phyloP scores from a whole-genome alignment of 2,329 filamentous ascomycete species.

The Dendryphion nanum region DNA sequence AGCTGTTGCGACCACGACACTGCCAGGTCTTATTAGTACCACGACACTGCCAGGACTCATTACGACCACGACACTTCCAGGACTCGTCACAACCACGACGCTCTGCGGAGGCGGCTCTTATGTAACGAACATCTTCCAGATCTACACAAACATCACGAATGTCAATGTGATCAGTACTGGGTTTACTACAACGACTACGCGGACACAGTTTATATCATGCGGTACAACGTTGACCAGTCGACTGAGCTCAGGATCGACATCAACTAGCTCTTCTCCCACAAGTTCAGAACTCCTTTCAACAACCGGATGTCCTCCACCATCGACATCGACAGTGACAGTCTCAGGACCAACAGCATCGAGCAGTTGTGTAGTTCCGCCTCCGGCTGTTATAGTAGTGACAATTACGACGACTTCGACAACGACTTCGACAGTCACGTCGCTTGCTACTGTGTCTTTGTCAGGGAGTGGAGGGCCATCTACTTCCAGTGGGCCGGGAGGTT shows the following conservation, averaged over 20 bases:
- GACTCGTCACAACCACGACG: no score
- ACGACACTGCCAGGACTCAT: no score
- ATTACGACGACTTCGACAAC: slow-evolving; percentile 3
- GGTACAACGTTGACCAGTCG: no score
- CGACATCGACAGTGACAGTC: slow-evolving; percentile 3
- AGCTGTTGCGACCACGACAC: no score
- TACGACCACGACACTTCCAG: no score
- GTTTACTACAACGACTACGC: no score
- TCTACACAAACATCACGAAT: slow-evolving; percentile 5
- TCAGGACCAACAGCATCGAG: neutral
- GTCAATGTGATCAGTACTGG: no score
- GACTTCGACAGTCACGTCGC: neutral
- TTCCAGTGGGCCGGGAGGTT: no score
- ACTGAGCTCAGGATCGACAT: no score
- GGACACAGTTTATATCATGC: no score
- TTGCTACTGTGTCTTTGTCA: neutral
- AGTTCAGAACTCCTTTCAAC: neutral
- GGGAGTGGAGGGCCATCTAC: no score
- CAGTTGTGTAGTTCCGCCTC: slow-evolving; percentile 1
- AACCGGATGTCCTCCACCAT: slow-evolving; percentile 2
- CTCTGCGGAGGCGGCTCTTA: slow-evolving; percentile 2
- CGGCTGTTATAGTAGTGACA: slow-evolving; percentile 3
- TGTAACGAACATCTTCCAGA: slow-evolving; percentile 5
- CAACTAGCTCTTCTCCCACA: neutral
- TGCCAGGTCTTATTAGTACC: no score